Percentiles rank a stretch among this genome's conserved stretches.
Evolutionary conservation across 1,284 basidiomycete genomes (phyloP).

Genomic region (Moniliophthora roreri): DNA sequence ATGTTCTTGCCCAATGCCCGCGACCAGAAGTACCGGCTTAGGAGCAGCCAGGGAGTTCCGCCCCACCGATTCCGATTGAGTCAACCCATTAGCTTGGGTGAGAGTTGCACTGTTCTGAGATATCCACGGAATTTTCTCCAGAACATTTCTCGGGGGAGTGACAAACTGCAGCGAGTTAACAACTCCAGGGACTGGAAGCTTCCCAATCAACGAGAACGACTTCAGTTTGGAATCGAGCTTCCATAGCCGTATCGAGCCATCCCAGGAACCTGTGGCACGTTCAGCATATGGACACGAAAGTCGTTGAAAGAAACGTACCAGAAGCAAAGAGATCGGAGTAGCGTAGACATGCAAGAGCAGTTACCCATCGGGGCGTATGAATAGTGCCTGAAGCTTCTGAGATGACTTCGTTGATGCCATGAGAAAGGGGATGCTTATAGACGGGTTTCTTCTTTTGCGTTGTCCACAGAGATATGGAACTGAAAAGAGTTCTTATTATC

Average conservation of each 20-base stretch:
- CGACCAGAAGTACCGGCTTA: constrained; percentile 65
- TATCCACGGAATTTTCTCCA: constrained; percentile 44
- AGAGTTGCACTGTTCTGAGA: not conserved
- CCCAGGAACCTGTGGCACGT: constrained; percentile 78
- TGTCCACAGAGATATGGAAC: constrained; percentile 89
- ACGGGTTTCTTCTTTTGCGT: constrained; percentile 97
- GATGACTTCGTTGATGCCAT: constrained; percentile 76
- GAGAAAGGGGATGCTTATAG: constrained; percentile 81
- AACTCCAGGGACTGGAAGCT: constrained; percentile 71
- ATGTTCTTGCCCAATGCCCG: constrained; percentile 85
- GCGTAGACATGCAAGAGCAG: constrained; percentile 75
- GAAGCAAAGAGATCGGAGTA: constrained; percentile 93
- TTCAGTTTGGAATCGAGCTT: constrained; percentile 76
- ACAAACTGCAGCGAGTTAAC: constrained; percentile 90
- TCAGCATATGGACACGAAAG: constrained; percentile 4
- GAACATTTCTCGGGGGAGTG: constrained; percentile 53
- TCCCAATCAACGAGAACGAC: constrained; percentile 70
- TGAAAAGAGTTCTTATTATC: constrained; percentile 29
- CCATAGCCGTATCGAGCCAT: constrained; percentile 89
- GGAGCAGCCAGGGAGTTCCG: constrained; percentile 21
- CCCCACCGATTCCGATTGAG: constrained; percentile 15
- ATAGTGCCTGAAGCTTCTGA: constrained; percentile 77
- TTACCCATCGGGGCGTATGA: constrained; percentile 88
- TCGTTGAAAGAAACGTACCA: constrained; percentile 43
- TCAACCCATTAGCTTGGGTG: constrained; percentile 1